Evolutionary conservation across 306 rosid genomes (phyloP).

Genomic region (Lablab purpureus): DNA sequence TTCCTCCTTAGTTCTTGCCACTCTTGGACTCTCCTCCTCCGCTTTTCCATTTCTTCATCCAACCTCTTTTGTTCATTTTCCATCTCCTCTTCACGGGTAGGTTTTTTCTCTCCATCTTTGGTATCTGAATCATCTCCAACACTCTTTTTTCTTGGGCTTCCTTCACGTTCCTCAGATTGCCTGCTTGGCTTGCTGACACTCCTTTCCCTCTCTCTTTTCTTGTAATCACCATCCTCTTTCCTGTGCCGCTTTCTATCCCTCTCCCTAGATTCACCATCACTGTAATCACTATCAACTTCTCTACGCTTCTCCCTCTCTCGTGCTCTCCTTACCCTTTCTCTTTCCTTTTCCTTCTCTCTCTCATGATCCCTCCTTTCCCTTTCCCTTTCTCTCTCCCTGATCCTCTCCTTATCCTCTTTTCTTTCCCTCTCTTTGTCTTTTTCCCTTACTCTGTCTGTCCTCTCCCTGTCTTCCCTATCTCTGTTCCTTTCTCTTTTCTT

Average conservation of each 20-base stretch:
- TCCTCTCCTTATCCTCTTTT: conserved; percentile 39
- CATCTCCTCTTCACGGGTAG: conserved; percentile 76
- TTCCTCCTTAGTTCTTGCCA: conserved; percentile 92
- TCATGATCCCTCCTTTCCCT: conserved; percentile 56
- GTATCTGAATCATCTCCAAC: conserved; percentile 60
- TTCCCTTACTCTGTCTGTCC: conserved; percentile 39
- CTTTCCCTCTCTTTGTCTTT: conserved; percentile 50
- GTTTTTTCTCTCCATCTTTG: conserved; percentile 59
- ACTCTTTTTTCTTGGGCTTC: conserved; percentile 64
- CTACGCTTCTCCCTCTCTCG: conserved; percentile 70
- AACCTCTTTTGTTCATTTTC: conserved; percentile 81
- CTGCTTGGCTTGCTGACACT: conserved; percentile 58
- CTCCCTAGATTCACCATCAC: conserved; percentile 68
- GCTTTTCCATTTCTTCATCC: conserved; percentile 95
- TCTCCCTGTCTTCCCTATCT: conserved; percentile 29
- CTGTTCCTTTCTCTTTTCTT: conserved; percentile 55
- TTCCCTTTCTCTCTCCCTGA: conserved; percentile 53
- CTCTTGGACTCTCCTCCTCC: conserved; percentile 96
- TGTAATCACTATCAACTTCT: conserved; percentile 66
- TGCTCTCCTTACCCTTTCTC: conserved; percentile 56
- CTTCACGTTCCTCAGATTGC: conserved; percentile 61
- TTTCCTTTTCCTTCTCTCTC: conserved; percentile 60
- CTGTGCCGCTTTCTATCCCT: conserved; percentile 67
- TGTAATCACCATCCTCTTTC: conserved; percentile 68
- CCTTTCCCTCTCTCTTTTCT: conserved; percentile 63